phyloP scores from a whole-genome alignment of 352 stramenopile genomes.

The Phytophthora foliorum region DNA sequence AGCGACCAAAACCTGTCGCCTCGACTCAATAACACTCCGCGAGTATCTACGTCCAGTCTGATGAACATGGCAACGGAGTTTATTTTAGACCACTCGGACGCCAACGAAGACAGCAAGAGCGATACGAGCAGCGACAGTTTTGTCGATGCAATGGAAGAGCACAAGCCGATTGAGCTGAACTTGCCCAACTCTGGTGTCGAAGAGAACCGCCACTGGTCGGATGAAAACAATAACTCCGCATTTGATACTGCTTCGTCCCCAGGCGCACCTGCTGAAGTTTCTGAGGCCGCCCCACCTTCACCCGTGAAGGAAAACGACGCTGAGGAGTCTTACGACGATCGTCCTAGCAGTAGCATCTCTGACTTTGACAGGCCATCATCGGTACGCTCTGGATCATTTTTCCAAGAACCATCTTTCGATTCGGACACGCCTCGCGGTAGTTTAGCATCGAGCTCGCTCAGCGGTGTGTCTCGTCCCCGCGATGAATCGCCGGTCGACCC shows the following conservation, averaged over 20 bases:
- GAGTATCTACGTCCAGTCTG: constrained; percentile 9
- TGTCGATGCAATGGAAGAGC: constrained; percentile 41
- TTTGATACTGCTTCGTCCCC: constrained; percentile 15
- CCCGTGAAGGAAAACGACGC: neutral
- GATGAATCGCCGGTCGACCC: constrained; percentile 26
- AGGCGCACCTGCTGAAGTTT: neutral
- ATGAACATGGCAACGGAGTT: constrained; percentile 23
- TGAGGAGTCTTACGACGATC: constrained; percentile 24
- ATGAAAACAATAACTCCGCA: constrained; percentile 12
- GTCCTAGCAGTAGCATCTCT: constrained; percentile 40
- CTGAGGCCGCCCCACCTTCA: neutral
- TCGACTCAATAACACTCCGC: constrained; percentile 5
- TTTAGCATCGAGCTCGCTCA: constrained; percentile 40
- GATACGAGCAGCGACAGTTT: constrained; percentile 44
- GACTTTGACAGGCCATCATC: constrained; percentile 43
- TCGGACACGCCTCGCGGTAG: constrained; percentile 48
- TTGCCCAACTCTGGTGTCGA: constrained; percentile 10
- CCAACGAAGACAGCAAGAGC: constrained; percentile 32
- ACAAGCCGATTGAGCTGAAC: constrained; percentile 20
- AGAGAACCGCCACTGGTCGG: constrained; percentile 16
- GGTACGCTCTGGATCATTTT: constrained; percentile 41
- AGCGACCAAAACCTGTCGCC: constrained; percentile 11
- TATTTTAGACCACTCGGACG: constrained; percentile 20
- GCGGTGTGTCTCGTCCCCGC: constrained; percentile 22
- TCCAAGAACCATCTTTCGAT: constrained; percentile 47